Conservation (phyloP, 2,329 filamentous ascomycete genomes). For the Alternaria brassicae region DNA sequence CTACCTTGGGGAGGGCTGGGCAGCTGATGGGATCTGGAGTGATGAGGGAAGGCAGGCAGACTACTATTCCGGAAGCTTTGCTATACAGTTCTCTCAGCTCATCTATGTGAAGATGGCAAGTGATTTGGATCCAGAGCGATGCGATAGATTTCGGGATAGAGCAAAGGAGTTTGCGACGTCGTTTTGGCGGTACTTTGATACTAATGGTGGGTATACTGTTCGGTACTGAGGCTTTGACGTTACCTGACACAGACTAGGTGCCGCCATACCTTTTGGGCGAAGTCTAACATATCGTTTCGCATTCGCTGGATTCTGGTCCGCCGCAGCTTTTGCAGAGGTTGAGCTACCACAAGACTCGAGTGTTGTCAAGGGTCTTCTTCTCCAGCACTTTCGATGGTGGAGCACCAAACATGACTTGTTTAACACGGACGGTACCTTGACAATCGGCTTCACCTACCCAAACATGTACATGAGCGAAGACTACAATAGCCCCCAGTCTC, state of each 20-base stretch:
- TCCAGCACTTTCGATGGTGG: conserved; percentile 62
- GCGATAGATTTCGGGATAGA: conserved; percentile 47
- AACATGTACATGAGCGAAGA: conserved; percentile 65
- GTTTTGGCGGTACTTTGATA: conserved; percentile 60
- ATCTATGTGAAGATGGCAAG: conserved; percentile 55
- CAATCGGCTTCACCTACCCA: conserved; percentile 56
- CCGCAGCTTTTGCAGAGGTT: conserved; percentile 54
- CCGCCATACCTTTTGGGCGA: conserved; percentile 61
- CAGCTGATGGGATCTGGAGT: conserved; percentile 57
- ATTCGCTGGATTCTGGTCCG: conserved; percentile 59
- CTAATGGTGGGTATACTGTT: conserved; percentile 43
- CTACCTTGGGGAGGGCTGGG: conserved; percentile 57
- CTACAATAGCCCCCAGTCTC: conserved; percentile 65
- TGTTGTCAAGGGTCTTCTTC: conserved; percentile 57
- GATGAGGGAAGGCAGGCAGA: conserved; percentile 54
- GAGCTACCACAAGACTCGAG: conserved; percentile 51
- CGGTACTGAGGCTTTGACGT: background rate
- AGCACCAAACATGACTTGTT: conserved; percentile 54
- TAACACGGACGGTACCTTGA: conserved; percentile 58
- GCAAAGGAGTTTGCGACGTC: conserved; percentile 53
- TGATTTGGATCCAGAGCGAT: conserved; percentile 52
- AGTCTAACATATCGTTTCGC: conserved; percentile 62
- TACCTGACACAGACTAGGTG: conserved; percentile 43
- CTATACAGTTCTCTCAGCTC: conserved; percentile 61
- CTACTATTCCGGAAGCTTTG: conserved; percentile 63